A percentile compares a stretch with the other conserved stretches of the same genome.
Conservation (phyloP, 2,329 filamentous ascomycete species). For the Neofusicoccum ribis region DNA sequence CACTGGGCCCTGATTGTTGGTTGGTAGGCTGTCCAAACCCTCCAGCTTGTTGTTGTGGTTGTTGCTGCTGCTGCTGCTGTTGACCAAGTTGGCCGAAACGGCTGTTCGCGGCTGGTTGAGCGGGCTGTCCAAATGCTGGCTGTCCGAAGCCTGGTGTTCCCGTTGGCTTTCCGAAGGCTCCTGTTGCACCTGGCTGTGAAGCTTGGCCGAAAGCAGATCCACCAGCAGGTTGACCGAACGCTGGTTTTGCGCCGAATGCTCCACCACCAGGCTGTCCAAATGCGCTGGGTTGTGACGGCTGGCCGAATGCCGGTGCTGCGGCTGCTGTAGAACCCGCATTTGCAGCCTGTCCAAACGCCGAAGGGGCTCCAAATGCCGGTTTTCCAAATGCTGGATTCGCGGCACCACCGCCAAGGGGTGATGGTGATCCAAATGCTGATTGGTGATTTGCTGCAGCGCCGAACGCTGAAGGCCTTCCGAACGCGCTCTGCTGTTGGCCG, state of each 20-base stretch:
- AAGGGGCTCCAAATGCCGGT: constrained; percentile 21
- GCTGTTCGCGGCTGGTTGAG: constrained; percentile 27
- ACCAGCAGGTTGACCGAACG: constrained; percentile 36
- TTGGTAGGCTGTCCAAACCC: constrained; percentile 11
- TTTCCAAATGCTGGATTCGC: constrained; percentile 29
- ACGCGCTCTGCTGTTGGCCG: constrained; percentile 9
- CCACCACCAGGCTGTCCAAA: constrained; percentile 30
- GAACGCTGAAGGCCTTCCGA: constrained; percentile 21
- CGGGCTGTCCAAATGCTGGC: constrained; percentile 22
- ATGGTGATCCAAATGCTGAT: constrained; percentile 21
- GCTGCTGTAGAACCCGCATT: not conserved
- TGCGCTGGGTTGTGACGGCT: constrained; percentile 22
- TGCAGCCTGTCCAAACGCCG: constrained; percentile 30
- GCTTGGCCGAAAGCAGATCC: constrained; percentile 30
- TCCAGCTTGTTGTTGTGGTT: constrained; percentile 21
- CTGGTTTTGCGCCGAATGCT: constrained; percentile 22
- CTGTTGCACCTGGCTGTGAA: constrained; percentile 19
- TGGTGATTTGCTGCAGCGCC: constrained; percentile 2
- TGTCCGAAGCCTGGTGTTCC: constrained; percentile 31
- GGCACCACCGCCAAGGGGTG: not conserved
- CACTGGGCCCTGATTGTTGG: constrained; percentile 16
- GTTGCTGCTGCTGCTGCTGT: constrained; percentile 26
- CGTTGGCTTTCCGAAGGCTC: constrained; percentile 33
- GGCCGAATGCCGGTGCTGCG: constrained; percentile 25
- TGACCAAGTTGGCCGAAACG: not conserved